Evolutionary conservation across 805 yeast genomes (phyloP), one percentile per base, ranked within the genome.

Genomic region (Sugiyamaella marilandica): DNA sequence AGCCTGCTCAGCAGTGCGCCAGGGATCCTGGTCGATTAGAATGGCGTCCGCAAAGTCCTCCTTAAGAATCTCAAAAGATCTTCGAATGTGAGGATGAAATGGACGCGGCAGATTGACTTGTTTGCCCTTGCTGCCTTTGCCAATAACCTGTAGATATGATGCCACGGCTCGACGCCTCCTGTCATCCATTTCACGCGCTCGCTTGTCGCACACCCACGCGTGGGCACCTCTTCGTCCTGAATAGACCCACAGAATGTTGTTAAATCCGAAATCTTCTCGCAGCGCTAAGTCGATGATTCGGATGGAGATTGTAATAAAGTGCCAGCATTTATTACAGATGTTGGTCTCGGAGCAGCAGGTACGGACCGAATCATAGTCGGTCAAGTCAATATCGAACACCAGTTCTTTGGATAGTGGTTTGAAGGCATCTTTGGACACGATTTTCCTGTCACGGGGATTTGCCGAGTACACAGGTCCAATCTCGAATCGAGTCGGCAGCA

Each of bases 191-290:
- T 67, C 62, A 52, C 97, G 73, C 0, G 97, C 97, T 46, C 91
- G 73, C 51, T 78, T 70, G 66, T 94, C 99, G 69, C 96, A 87
- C 21, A 94, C 78, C 99, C 99, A 94, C 64, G 98, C 95, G 75
- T 94, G 99, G 13, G 95, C 96, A 69, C 99, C 99, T 79, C 99
- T 87, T 75, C 99, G 85, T 45, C 99, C 99, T 0, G 97, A 89
- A 65, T 88, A 94, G 3, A 92, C 96, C 98, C 98, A 94, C 47
- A 94, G 74, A 65, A 89, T 74, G 68, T 88, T 84, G 55, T 82
- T 72, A 67, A 87, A 91, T 0, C 97, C 98, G 69, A 94, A 94
- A 68, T 92, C 98, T 48, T 88, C 89, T 49, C 80, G 72, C 49
- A 94, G 74, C 0, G 95, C 85, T 1, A 68, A 64, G 55, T 86